Conservation (phyloP, 176 grass and related monocot genomes). For the Aegilops tauschii region DNA sequence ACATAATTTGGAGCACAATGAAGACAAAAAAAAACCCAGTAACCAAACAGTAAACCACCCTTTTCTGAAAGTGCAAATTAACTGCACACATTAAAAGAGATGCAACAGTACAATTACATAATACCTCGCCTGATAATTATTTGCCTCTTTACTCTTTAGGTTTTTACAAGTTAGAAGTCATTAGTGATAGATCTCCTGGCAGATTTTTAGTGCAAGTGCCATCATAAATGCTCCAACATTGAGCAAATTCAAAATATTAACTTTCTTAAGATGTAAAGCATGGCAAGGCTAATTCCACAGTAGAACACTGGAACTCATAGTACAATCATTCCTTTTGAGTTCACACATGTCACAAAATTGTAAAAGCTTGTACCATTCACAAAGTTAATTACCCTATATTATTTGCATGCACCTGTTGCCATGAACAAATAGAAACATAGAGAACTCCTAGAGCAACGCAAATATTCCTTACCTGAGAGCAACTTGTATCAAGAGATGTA, state of each 20-base stretch:
- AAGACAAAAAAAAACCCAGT: background rate
- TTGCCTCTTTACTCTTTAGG: constrained; percentile 18
- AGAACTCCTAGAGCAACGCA: background rate
- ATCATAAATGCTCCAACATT: constrained; percentile 50
- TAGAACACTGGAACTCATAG: background rate
- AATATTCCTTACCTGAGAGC: constrained; percentile 50
- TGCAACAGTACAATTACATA: background rate
- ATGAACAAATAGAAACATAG: background rate
- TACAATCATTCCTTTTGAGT: background rate
- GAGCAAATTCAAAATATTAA: background rate
- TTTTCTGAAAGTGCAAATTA: background rate
- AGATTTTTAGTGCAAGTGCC: constrained; percentile 27
- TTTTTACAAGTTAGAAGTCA: constrained; percentile 24
- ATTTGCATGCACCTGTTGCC: background rate
- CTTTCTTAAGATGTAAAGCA: background rate
- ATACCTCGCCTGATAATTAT: constrained; percentile 46
- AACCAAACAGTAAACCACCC: background rate
- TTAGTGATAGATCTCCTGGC: constrained; percentile 21
- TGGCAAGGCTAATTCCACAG: background rate
- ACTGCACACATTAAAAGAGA: background rate
- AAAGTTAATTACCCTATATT: constrained; percentile 1
- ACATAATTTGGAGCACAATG: background rate
- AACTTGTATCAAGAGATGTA: constrained; percentile 38
- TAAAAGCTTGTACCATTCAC: background rate
- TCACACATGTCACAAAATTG: background rate